A percentile compares a stretch with the other conserved stretches of the same genome.
Conservation (phyloP, 768 basidiomycete genomes). For the Agaricus bisporus region DNA sequence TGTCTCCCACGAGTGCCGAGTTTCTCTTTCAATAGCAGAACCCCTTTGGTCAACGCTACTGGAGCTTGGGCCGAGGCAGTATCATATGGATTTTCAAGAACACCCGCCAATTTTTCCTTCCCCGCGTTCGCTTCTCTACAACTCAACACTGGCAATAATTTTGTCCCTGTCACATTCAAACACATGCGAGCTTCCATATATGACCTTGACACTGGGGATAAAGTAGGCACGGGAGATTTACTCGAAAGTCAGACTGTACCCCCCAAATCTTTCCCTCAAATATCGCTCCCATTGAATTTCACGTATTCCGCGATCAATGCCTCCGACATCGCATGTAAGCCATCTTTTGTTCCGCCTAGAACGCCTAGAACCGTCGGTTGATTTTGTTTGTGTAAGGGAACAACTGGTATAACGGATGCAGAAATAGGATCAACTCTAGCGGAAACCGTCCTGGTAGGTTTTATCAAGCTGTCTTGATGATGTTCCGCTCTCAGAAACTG, state of each 20-base stretch:
- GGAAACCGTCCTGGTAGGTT: slow-evolving; percentile 58
- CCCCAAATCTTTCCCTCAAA: slow-evolving; percentile 56
- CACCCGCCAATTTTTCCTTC: slow-evolving; percentile 89
- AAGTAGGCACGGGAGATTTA: slow-evolving; percentile 64
- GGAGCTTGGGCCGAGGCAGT: slow-evolving; percentile 51
- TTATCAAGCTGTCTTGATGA: background rate
- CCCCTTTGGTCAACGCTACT: slow-evolving; percentile 57
- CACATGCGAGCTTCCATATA: slow-evolving; percentile 61
- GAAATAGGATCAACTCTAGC: slow-evolving; percentile 45
- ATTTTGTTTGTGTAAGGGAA: slow-evolving; percentile 38
- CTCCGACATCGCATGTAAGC: slow-evolving; percentile 77
- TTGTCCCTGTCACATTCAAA: slow-evolving; percentile 71
- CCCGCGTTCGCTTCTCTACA: slow-evolving; percentile 69
- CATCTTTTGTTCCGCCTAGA: slow-evolving; percentile 4
- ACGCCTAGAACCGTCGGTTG: slow-evolving; percentile 2
- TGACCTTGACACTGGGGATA: slow-evolving; percentile 58
- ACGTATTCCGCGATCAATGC: slow-evolving; percentile 75
- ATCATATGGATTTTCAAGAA: slow-evolving; percentile 60
- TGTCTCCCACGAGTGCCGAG: slow-evolving; percentile 78
- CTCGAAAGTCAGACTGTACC: slow-evolving; percentile 48
- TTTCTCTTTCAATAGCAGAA: slow-evolving; percentile 52
- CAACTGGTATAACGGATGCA: slow-evolving; percentile 75
- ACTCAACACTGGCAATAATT: slow-evolving; percentile 70
- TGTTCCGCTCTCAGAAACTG: background rate
- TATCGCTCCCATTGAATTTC: slow-evolving; percentile 78